Conservation (phyloP, 176 grass and related monocot genomes). For the Musa schizocarpa region DNA sequence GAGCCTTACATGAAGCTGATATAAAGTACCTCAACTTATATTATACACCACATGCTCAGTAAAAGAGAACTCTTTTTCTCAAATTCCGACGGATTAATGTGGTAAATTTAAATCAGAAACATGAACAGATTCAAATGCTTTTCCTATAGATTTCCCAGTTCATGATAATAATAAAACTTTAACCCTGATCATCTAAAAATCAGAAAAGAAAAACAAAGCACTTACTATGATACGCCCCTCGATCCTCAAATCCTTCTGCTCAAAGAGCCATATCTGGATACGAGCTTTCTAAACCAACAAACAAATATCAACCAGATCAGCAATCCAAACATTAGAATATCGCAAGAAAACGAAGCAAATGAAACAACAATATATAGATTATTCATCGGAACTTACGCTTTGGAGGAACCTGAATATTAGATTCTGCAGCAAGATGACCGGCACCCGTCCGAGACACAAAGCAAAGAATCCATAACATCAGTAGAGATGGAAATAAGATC, state of each 20-base stretch:
- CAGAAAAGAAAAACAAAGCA: not conserved
- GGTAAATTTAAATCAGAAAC: not conserved
- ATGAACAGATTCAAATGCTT: too few relatives aligned
- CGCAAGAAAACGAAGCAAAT: not conserved
- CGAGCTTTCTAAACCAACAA: constrained; percentile 64
- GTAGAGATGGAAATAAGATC: not conserved
- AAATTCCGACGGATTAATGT: too few relatives aligned
- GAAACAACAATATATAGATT: not conserved
- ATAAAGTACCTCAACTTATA: too few relatives aligned
- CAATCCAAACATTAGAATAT: not conserved
- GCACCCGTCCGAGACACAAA: not conserved
- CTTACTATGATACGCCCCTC: constrained; percentile 86
- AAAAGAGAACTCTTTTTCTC: too few relatives aligned
- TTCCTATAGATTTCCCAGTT: too few relatives aligned
- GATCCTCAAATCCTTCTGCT: constrained; percentile 92
- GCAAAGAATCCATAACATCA: constrained; percentile 1
- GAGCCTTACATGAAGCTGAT: too few relatives aligned
- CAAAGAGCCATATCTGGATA: constrained; percentile 93
- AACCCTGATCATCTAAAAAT: not conserved
- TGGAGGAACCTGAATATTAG: constrained; percentile 95
- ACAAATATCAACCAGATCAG: not conserved
- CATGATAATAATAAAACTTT: too few relatives aligned
- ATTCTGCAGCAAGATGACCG: constrained; percentile 40
- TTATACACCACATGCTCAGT: too few relatives aligned
- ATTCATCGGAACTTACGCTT: constrained; percentile 57